Evolutionary conservation across 257 asterid species (phyloP).

Genomic region (Solanum chiquidenum): DNA sequence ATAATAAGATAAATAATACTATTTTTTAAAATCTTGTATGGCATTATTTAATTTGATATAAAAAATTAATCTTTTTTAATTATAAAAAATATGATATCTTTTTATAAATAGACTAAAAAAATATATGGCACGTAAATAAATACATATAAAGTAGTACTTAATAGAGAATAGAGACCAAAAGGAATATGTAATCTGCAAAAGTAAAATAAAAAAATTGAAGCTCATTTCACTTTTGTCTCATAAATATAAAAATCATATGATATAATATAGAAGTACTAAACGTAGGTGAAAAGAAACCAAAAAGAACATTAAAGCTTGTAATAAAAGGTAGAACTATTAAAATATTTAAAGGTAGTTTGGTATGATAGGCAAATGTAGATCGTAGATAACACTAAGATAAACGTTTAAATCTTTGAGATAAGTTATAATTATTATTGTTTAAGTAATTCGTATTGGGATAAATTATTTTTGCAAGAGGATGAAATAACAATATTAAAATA

Average conservation of each 20-base stretch:
- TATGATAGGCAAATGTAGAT: background rate
- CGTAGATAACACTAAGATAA: background rate
- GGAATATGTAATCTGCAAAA: background rate
- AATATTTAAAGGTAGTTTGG: background rate
- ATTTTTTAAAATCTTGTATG: too few species aligned
- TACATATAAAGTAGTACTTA: background rate
- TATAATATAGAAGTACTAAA: background rate
- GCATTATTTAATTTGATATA: too few species aligned
- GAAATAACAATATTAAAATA: too few species aligned
- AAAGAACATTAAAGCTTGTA: background rate
- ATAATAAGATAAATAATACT: too few species aligned
- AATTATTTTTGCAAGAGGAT: too few species aligned
- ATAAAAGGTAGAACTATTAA: background rate
- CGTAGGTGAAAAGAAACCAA: background rate
- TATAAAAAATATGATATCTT: too few species aligned
- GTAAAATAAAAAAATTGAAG: background rate
- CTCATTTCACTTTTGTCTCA: background rate
- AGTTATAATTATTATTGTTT: too few species aligned
- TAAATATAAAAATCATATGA: background rate
- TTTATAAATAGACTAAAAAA: too few species aligned
- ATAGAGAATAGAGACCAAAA: background rate
- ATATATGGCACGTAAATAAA: background rate
- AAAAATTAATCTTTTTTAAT: too few species aligned
- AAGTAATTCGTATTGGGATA: background rate
- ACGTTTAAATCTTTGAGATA: background rate